phyloP scores from a whole-genome alignment of 2,329 filamentous ascomycete species.

The Cercospora sp. region DNA sequence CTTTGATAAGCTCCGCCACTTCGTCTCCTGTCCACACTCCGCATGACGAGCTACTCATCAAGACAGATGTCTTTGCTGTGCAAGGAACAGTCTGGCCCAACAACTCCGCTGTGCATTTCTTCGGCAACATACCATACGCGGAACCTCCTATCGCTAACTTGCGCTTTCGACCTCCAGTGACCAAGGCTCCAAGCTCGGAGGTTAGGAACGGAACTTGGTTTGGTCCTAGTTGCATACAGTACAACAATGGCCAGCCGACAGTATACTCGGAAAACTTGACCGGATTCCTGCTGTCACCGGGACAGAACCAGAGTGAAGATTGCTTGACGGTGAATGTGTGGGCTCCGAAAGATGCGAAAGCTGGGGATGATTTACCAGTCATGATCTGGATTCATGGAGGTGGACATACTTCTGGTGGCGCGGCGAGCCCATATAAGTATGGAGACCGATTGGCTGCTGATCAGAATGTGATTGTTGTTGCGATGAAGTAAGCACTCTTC shows the following conservation, averaged over 20 bases:
- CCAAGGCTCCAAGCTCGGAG: constrained; percentile 17
- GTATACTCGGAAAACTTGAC: constrained; percentile 19
- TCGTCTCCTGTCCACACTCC: neutral
- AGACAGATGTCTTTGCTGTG: constrained; percentile 16
- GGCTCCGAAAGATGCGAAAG: constrained; percentile 32
- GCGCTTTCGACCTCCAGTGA: constrained; percentile 21
- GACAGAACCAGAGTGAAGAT: constrained; percentile 28
- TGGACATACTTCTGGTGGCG: constrained; percentile 16
- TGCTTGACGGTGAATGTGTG: constrained; percentile 43
- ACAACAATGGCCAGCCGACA: constrained; percentile 16
- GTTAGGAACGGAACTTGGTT: constrained; percentile 24
- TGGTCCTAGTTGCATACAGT: constrained; percentile 22
- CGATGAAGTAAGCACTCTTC: constrained; percentile 15
- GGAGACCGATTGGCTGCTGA: constrained; percentile 21
- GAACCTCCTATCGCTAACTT: constrained; percentile 18
- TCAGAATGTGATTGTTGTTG: constrained; percentile 23
- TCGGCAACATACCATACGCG: constrained; percentile 23
- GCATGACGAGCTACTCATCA: constrained; percentile 6
- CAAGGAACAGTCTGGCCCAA: constrained; percentile 21
- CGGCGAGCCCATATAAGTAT: constrained; percentile 24
- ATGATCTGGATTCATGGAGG: constrained; percentile 37
- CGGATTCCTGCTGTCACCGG: constrained; percentile 18
- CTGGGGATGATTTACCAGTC: constrained; percentile 38
- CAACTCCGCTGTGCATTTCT: constrained; percentile 20
- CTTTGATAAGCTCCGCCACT: neutral